Percentiles rank a stretch among this genome's conserved stretches.
Evolutionary conservation across 1,284 basidiomycete genomes (phyloP).

Genomic region (Ustilago xerochloae): DNA sequence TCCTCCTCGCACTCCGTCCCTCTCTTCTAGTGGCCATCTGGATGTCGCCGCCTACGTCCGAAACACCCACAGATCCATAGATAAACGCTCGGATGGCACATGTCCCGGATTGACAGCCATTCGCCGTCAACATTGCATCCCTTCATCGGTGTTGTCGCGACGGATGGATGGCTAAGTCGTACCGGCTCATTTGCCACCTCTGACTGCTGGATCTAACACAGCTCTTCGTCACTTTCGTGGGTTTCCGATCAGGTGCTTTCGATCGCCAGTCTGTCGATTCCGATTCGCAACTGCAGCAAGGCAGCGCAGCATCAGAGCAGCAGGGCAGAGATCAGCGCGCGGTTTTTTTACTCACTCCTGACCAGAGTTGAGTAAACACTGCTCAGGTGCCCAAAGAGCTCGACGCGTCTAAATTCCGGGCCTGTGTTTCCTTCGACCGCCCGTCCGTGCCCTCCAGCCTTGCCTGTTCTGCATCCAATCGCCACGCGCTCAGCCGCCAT

Average conservation of each 20-base stretch:
- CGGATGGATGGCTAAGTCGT: background rate
- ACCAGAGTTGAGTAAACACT: background rate
- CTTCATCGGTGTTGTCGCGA: too few relatives aligned
- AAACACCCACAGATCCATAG: conserved; percentile 22
- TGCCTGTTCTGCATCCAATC: background rate
- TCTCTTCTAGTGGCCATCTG: background rate
- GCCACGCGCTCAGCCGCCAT: conserved; percentile 10
- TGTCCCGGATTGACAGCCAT: conserved; percentile 15
- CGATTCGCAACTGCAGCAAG: conserved; percentile 1
- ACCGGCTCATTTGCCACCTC: conserved; percentile 13
- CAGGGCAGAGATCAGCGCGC: too few relatives aligned
- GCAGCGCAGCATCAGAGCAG: too few relatives aligned
- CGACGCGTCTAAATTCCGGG: conserved; percentile 6
- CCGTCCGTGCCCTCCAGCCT: background rate
- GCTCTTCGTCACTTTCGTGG: too few relatives aligned
- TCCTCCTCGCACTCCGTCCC: background rate
- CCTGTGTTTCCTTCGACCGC: background rate
- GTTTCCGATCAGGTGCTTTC: background rate
- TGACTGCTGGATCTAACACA: conserved; percentile 4
- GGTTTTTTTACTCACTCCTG: too few relatives aligned
- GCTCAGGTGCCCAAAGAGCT: conserved; percentile 1
- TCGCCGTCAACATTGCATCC: too few relatives aligned
- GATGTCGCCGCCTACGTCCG: conserved; percentile 32
- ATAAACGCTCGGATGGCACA: background rate
- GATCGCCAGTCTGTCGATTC: conserved; percentile 7